Percentiles rank a stretch among this genome's conserved stretches.
Evolutionary conservation across 345 rosid genomes (phyloP).

Genomic region (Barbarea vulgaris): DNA sequence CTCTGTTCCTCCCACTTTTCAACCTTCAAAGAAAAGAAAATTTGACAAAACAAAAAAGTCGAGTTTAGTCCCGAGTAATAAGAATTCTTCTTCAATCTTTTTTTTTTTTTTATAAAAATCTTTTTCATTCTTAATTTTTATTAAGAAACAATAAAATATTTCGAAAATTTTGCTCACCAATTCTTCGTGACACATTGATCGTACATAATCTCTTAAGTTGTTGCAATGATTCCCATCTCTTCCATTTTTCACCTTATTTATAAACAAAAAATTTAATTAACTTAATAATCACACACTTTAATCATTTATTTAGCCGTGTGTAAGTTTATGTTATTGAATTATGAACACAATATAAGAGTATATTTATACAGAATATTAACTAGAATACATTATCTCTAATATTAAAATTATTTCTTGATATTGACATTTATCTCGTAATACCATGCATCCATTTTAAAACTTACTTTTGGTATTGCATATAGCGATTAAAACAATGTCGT

Average conservation of each 20-base stretch:
- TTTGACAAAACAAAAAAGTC: background rate
- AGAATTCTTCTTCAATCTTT: background rate
- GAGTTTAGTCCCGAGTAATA: background rate
- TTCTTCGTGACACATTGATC: conserved; percentile 26
- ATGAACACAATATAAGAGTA: too few relatives aligned
- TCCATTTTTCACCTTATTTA: conserved; percentile 22
- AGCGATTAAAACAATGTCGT: background rate
- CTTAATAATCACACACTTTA: too few relatives aligned
- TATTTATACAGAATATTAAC: too few relatives aligned
- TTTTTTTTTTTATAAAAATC: too few relatives aligned
- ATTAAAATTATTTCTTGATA: too few relatives aligned
- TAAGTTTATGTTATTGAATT: too few relatives aligned
- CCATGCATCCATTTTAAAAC: too few relatives aligned
- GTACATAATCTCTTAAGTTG: conserved; percentile 34
- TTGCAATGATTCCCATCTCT: conserved; percentile 32
- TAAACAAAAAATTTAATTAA: background rate
- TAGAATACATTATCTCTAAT: too few relatives aligned
- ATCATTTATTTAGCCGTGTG: too few relatives aligned
- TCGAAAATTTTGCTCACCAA: conserved; percentile 15
- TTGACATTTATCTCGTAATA: too few relatives aligned
- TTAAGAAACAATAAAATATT: background rate
- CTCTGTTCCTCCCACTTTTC: conserved; percentile 36
- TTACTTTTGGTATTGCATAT: conserved; percentile 30
- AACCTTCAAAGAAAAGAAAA: conserved; percentile 2
- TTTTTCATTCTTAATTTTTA: background rate